Conservation (phyloP, 805 yeast genomes). For the Cyberlindnera subsufficiens region DNA sequence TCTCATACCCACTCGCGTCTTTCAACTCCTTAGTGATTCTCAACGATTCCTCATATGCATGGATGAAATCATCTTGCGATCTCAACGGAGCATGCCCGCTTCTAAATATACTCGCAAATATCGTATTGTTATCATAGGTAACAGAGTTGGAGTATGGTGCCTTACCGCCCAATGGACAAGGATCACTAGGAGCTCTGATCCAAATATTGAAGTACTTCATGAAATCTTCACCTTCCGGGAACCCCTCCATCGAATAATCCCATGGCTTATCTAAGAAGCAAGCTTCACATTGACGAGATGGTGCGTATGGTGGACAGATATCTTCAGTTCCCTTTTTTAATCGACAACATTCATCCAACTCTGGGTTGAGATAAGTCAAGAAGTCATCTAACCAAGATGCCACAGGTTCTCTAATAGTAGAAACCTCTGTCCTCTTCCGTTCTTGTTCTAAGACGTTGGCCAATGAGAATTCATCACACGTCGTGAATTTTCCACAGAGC, state of each 20-base stretch:
- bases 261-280: conserved; percentile 66
- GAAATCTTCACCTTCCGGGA: conserved; percentile 73
- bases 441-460: conserved; percentile 84
- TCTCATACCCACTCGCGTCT: conserved; percentile 34
- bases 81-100: conserved; percentile 73
- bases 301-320: conserved; percentile 61
- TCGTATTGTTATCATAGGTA: conserved; percentile 30
- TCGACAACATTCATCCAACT: conserved; percentile 80
- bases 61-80: conserved; percentile 79
- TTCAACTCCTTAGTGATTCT: conserved; percentile 58
- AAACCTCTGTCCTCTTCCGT: conserved; percentile 53
- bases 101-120: conserved; percentile 65
- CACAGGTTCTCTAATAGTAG: conserved; percentile 74
- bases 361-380: conserved; percentile 81
- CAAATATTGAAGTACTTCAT: conserved; percentile 69
- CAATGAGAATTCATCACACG: conserved; percentile 74
- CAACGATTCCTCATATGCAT: conserved; percentile 67
- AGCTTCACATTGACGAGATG: conserved; percentile 64
- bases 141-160: conserved; percentile 78
- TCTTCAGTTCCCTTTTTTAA: conserved; percentile 46
- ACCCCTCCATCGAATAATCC: conserved; percentile 70
- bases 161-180: conserved; percentile 93
- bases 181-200: conserved; percentile 80
- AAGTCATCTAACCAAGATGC: conserved; percentile 94
- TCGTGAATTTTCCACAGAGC: conserved; percentile 82